These are phyloP conservation scores for Nitzschia sp. DNA, from an alignment of 108 stramenopile genomes.

Conservation along the genomic window DNA sequence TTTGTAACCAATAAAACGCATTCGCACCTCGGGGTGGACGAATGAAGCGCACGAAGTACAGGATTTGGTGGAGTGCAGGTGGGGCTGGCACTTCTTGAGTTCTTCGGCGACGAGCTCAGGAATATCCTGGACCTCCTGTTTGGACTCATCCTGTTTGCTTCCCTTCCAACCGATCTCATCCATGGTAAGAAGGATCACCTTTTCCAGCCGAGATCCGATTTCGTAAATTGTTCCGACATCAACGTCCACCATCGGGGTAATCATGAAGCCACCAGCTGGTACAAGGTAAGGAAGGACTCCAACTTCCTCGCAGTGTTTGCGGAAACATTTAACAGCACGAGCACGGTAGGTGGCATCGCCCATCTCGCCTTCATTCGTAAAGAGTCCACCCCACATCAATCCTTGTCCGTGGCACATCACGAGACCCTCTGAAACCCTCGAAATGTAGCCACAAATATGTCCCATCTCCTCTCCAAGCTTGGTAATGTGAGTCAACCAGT, in stretches of 20 bases:
- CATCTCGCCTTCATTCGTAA: slow-evolving; percentile 39
- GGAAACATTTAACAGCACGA: slow-evolving; percentile 24
- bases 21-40: slow-evolving; percentile 19
- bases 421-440: slow-evolving; percentile 36
- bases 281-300: slow-evolving; percentile 62
- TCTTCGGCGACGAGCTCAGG: slow-evolving; percentile 14
- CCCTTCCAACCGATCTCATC: slow-evolving; percentile 40
- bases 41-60: slow-evolving; percentile 35
- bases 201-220: slow-evolving; percentile 42
- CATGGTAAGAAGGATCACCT: slow-evolving; percentile 40
- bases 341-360: slow-evolving; percentile 11
- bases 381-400: slow-evolving; percentile 61
- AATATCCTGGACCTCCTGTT: not conserved
- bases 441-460: slow-evolving; percentile 30
- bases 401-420: slow-evolving; percentile 56
- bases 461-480: slow-evolving; percentile 45
- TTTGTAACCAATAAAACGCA: not conserved
- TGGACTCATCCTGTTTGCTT: slow-evolving; percentile 11
- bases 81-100: slow-evolving; percentile 17
- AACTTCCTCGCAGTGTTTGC: slow-evolving; percentile 37
- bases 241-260: slow-evolving; percentile 50
- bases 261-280: slow-evolving; percentile 64
- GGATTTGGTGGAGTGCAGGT: slow-evolving; percentile 33
- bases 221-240: slow-evolving; percentile 46
- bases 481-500: slow-evolving; percentile 36